phyloP scores from a whole-genome alignment of 805 yeast species.

The Kuraishia capsulata region DNA sequence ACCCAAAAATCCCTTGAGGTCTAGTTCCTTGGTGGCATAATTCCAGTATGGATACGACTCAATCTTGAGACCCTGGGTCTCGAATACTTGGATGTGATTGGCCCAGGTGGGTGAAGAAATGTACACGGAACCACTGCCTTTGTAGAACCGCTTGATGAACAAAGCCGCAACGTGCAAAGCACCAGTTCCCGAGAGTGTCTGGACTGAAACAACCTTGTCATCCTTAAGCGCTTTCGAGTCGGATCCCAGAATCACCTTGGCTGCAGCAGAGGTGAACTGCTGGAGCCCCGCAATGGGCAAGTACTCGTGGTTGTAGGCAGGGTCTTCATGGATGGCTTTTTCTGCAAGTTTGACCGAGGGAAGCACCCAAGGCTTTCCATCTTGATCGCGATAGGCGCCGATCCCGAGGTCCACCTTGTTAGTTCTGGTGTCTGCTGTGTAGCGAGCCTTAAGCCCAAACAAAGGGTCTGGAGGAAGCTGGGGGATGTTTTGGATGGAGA shows the following conservation, averaged over 20 bases:
- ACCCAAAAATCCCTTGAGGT: slow-evolving; percentile 56
- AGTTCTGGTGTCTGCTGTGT: slow-evolving; percentile 43
- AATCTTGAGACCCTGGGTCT: slow-evolving; percentile 56
- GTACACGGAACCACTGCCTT: slow-evolving; percentile 42
- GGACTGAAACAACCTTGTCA: slow-evolving; percentile 50
- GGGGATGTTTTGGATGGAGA: slow-evolving; percentile 29
- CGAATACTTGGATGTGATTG: slow-evolving; percentile 82
- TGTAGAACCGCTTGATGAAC: slow-evolving; percentile 46
- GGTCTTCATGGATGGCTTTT: slow-evolving; percentile 44
- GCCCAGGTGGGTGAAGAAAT: slow-evolving; percentile 96
- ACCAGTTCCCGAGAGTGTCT: slow-evolving; percentile 82
- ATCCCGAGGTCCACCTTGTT: slow-evolving; percentile 80
- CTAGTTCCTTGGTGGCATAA: slow-evolving; percentile 55
- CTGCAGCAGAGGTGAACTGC: slow-evolving; percentile 59
- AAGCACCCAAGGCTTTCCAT: slow-evolving; percentile 63
- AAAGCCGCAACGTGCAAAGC: slow-evolving; percentile 85
- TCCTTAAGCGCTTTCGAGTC: slow-evolving; percentile 44
- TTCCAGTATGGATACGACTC: slow-evolving; percentile 84
- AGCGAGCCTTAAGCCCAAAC: slow-evolving; percentile 71
- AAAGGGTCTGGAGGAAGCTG: slow-evolving; percentile 81
- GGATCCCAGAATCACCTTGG: slow-evolving; percentile 62
- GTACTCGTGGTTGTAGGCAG: slow-evolving; percentile 76
- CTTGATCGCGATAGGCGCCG: slow-evolving; percentile 68
- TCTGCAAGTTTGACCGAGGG: slow-evolving; percentile 70
- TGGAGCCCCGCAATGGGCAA: slow-evolving; percentile 73